phyloP scores from a whole-genome alignment of 371 early-diverging fungal species.

The Blyttiomyces sp. region DNA sequence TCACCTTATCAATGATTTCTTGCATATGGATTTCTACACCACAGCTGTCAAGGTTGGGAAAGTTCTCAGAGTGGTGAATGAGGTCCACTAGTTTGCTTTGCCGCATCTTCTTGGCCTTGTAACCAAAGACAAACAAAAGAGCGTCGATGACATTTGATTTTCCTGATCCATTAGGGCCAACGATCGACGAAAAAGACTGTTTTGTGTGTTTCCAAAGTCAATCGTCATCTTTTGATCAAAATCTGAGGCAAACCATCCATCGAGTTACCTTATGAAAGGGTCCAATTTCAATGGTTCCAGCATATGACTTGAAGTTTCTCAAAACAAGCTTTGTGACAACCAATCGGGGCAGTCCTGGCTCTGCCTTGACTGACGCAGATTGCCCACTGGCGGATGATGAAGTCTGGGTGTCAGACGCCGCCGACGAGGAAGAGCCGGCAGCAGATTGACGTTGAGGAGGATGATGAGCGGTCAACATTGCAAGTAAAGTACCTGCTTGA shows the following conservation, averaged over 20 bases:
- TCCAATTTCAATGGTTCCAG: conserved; percentile 88
- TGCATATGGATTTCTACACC: conserved; percentile 95
- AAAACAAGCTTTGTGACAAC: conserved; percentile 91
- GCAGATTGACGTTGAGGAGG: too few species aligned
- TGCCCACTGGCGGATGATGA: neutral
- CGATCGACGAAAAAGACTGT: conserved; percentile 79
- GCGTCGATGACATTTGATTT: conserved; percentile 99
- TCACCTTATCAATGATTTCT: conserved; percentile 77
- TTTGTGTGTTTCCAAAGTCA: neutral
- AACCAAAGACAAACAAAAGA: conserved; percentile 99
- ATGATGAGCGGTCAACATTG: too few species aligned
- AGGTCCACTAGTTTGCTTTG: conserved; percentile 95
- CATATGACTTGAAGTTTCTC: conserved; percentile 95
- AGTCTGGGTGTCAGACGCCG: neutral
- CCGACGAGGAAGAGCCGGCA: neutral
- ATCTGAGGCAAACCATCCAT: neutral
- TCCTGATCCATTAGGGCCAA: conserved; percentile 99
- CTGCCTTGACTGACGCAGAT: conserved; percentile 9
- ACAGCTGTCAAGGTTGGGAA: conserved; percentile 68
- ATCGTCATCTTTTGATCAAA: neutral
- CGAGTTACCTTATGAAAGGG: conserved; percentile 91
- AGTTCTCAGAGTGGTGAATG: conserved; percentile 90
- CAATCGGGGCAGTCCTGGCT: conserved; percentile 49
- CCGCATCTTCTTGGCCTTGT: conserved; percentile 97
- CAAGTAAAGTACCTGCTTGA: too few species aligned